Evolutionary conservation across 495 filamentous ascomycete species (phyloP).

Genomic region (Neurospora sp.): DNA sequence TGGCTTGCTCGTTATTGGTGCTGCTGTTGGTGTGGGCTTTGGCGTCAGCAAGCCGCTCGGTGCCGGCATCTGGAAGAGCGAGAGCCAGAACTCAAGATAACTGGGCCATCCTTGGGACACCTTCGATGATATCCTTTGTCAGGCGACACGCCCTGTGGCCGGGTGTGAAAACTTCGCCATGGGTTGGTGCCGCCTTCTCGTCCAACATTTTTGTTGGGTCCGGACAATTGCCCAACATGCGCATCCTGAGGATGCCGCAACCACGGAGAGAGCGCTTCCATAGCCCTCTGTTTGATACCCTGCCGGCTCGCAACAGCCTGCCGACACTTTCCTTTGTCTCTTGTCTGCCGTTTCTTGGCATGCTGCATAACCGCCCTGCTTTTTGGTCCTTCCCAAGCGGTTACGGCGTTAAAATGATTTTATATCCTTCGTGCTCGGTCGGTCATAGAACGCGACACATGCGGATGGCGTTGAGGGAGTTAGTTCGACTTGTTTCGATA

Average conservation of each 20-base stretch:
- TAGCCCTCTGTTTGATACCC: not conserved
- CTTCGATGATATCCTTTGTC: not conserved
- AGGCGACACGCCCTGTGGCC: not conserved
- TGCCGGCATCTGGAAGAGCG: constrained; percentile 34
- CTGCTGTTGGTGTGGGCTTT: constrained; percentile 37
- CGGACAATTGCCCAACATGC: not conserved
- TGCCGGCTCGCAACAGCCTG: not conserved
- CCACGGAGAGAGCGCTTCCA: not conserved
- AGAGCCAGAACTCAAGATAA: constrained; percentile 13
- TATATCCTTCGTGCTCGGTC: not conserved
- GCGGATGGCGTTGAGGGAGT: not conserved
- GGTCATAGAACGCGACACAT: not conserved
- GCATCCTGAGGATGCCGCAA: not conserved
- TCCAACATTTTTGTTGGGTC: not conserved
- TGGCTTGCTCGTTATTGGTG: constrained; percentile 32
- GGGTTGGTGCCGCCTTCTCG: not conserved
- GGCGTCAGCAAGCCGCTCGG: constrained; percentile 42
- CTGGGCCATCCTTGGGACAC: not conserved
- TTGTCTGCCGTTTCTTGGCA: not conserved
- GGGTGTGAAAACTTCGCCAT: not conserved
- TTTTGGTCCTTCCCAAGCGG: not conserved
- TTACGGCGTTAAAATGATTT: not conserved
- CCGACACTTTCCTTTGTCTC: not conserved
- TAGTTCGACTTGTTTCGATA: not conserved
- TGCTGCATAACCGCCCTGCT: not conserved